Evolutionary conservation across 2,329 filamentous ascomycete genomes (phyloP).

Genomic region (Aspergillus calidoustus): DNA sequence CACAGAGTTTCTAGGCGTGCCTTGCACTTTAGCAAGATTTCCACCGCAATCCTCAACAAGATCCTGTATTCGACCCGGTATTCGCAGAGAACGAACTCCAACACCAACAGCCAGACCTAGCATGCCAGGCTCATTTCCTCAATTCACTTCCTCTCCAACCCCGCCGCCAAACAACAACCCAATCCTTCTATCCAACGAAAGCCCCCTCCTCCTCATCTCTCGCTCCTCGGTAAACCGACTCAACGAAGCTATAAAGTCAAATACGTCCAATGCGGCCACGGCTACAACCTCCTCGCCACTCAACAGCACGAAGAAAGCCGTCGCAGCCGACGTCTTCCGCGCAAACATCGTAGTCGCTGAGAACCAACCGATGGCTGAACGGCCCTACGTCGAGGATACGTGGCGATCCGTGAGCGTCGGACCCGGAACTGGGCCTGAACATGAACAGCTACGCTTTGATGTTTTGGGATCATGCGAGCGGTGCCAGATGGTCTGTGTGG

Average conservation of each 20-base stretch:
- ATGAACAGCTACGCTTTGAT: slow-evolving; percentile 43
- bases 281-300: slow-evolving; percentile 36
- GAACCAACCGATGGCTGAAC: slow-evolving; percentile 50
- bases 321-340: slow-evolving; percentile 77
- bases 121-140: slow-evolving; percentile 61
- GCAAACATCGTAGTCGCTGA: slow-evolving; percentile 81
- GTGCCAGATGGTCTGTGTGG: slow-evolving; percentile 95
- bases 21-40: slow-evolving; percentile 84
- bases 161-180: slow-evolving; percentile 45
- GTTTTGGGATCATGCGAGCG: slow-evolving; percentile 83
- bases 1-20: slow-evolving; percentile 71
- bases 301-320: slow-evolving; percentile 51
- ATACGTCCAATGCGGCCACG: slow-evolving; percentile 31
- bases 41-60: slow-evolving; percentile 70
- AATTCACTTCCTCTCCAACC: slow-evolving; percentile 45
- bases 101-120: slow-evolving; percentile 51
- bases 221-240: slow-evolving; percentile 77
- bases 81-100: slow-evolving; percentile 64
- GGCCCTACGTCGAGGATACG: slow-evolving; percentile 77
- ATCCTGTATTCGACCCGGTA: slow-evolving; percentile 41
- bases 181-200: slow-evolving; percentile 89
- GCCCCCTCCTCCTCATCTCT: slow-evolving; percentile 85
- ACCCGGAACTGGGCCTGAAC: not conserved
- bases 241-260: slow-evolving; percentile 71
- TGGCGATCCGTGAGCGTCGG: slow-evolving; percentile 75